Conservation (phyloP, 1,139 yeast genomes). For the Pichia sp. region DNA sequence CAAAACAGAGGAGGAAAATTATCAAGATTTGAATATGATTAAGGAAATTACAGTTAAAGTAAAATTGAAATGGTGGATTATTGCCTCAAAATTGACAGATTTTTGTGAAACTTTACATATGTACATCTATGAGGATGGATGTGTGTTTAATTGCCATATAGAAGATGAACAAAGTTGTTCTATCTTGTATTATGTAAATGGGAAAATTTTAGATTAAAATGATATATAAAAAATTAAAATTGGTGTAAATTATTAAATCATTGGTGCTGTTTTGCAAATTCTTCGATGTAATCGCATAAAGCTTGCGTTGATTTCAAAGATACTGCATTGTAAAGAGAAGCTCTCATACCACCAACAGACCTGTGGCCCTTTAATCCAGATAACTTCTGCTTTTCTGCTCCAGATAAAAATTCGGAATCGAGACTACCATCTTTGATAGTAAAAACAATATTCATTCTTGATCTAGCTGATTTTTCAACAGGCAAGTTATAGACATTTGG, state of each 20-base stretch:
- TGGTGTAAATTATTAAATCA: slow-evolving; percentile 8
- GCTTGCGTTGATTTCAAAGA: slow-evolving; percentile 54
- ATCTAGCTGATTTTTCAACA: slow-evolving; percentile 58
- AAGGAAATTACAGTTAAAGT: slow-evolving; percentile 37
- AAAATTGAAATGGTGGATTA: slow-evolving; percentile 49
- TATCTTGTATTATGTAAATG: slow-evolving; percentile 40
- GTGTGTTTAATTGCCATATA: slow-evolving; percentile 50
- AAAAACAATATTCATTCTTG: slow-evolving; percentile 91
- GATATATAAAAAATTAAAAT: neutral
- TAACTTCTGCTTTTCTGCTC: slow-evolving; percentile 43
- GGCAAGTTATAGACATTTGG: slow-evolving; percentile 62
- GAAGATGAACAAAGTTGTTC: slow-evolving; percentile 54
- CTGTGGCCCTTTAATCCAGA: slow-evolving; percentile 91
- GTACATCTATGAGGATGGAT: slow-evolving; percentile 44
- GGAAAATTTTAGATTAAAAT: slow-evolving; percentile 8
- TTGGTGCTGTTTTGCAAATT: slow-evolving; percentile 49
- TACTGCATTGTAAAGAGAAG: slow-evolving; percentile 87
- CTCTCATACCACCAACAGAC: slow-evolving; percentile 95
- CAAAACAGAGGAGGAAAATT: neutral
- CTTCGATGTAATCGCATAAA: slow-evolving; percentile 52
- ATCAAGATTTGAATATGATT: slow-evolving; percentile 20
- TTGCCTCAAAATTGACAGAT: slow-evolving; percentile 49
- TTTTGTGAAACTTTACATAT: slow-evolving; percentile 48
- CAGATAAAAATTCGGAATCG: slow-evolving; percentile 62
- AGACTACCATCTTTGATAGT: slow-evolving; percentile 55